Evolutionary conservation across 2,329 filamentous ascomycete genomes (phyloP), one percentile per base, ranked within the genome.

Genomic region (Ophiostoma novo-ulmi): DNA sequence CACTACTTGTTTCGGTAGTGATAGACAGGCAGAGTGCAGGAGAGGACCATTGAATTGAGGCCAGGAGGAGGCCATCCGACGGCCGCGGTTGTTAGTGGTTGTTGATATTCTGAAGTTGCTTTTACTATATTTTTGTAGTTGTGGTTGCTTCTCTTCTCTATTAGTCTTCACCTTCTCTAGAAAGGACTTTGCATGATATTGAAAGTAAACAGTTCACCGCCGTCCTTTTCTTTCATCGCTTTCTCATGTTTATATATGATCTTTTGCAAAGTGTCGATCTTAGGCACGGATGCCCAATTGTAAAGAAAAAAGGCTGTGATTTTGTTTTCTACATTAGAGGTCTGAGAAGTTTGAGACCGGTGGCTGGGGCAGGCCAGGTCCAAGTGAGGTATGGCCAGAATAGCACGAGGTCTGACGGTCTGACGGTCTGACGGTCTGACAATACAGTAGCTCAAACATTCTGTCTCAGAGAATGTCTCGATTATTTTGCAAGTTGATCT

Each of bases 131-230:
- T n/a, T 26, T 58, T 58, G 52, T n/a, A 20, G 6, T 48, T 48
- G 14, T 48, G 44, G 3, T 48, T 17, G 44, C 52, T 26, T 13
- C 10, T 26, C 52, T 31, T 31, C 22, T 61, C 22, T 61, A 14
- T 3, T 35, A 26, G 58, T 31, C 58, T 63, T 58, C 52, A 26
- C 11, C 52, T 26, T 58, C 52, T 58, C 3, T 26, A 0, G 31
- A 63, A 63, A 31, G 58, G 22, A 63, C 58, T 36, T 2, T 63
- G 26, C 58, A 63, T 63, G 26, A 26, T 63, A 63, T 31, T 3
- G 44, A 48, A 48, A 48, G 44, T 48, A 48, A 48, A 48, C 44
- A 63, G n/a, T 63, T 63, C 26, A 63, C 58, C 58, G 58, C 58
- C 26, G 58, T 17, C 58, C 6, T 20, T 17, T 35, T 11, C 22